Evolutionary conservation across 352 stramenopile species (phyloP), one percentile per base, ranked within the genome.

Genomic region (Phytophthora citrophthora): DNA sequence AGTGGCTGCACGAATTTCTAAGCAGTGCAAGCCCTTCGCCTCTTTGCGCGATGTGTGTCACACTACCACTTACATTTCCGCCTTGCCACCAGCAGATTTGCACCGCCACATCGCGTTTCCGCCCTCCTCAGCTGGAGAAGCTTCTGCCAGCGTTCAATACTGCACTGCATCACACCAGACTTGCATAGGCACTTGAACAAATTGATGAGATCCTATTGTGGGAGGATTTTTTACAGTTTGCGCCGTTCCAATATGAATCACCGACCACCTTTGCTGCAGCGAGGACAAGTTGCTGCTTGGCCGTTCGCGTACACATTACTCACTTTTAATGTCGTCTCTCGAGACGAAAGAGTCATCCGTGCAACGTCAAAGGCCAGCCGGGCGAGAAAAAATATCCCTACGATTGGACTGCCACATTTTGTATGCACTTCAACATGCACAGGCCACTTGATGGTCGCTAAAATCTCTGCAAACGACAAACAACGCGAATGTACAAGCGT

Each of bases 401-500:
- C 46, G 64, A 69, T 72, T 20, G 39, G 57, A 62, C 63, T 61
- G 10, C n/a, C 29, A 46, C 54, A 50, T 34, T 52, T 47, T 24
- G 29, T 43, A 38, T 38, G 29, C 62, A 69, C 67, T 68, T 75
- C 52, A 68, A 72, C 62, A 49, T 69, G 54, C 55, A 64, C 61
- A 59, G 29, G 31, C 18, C 43, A 61, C 46, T 64, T 36, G 15
- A 58, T 48, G 61, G 32, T 61, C 41, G 40, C 34, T 57, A 61
- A 67, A 62, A 70, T 50, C 41, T 46, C 13, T 9, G 12, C 32
- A 57, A 36, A 63, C 15, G 56, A 58, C 53, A 58, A 46, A 10
- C 27, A 47, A 9, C 32, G 36, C 36, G 34, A 60, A 53, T 64
- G 47, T 54, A 43, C 45, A 62, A 43, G n/a, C 43, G 8, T 11